These are phyloP conservation scores for Bruguiera sexangula DNA, from an alignment of 345 rosid genomes.

Conservation along the genomic window DNA sequence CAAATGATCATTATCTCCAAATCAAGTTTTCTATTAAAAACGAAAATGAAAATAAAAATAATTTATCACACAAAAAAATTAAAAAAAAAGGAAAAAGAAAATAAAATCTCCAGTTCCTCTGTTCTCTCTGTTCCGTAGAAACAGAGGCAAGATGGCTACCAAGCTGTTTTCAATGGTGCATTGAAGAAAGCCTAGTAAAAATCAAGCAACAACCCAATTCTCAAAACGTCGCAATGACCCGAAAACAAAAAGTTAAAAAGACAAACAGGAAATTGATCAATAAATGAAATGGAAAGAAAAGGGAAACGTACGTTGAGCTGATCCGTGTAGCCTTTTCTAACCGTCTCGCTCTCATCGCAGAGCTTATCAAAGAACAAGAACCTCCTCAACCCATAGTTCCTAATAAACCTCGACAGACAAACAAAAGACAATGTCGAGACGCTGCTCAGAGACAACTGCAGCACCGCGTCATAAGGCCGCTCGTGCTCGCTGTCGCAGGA, in stretches of 20 bases:
- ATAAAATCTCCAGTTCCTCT: too few relatives aligned
- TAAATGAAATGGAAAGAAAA: not conserved
- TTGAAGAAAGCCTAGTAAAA: not conserved
- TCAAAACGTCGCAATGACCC: not conserved
- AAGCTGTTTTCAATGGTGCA: not conserved
- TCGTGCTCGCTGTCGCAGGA: slow-evolving; percentile 66
- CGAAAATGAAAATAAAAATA: too few relatives aligned
- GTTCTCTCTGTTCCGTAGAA: not conserved
- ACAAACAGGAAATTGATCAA: not conserved
- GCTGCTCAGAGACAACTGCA: slow-evolving; percentile 79
- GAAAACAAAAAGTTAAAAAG: not conserved
- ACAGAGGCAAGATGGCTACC: not conserved
- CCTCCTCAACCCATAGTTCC: slow-evolving; percentile 61
- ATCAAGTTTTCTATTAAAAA: too few relatives aligned
- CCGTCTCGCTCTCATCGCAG: slow-evolving; percentile 82
- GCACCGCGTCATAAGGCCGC: slow-evolving; percentile 66
- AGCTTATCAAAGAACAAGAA: slow-evolving; percentile 94
- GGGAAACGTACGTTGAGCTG: slow-evolving; percentile 68
- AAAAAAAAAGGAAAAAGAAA: too few relatives aligned
- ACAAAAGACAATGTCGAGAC: slow-evolving; percentile 66
- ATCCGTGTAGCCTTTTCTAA: slow-evolving; percentile 56
- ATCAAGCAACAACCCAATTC: not conserved
- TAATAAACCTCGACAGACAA: slow-evolving; percentile 59
- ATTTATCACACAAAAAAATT: too few relatives aligned
- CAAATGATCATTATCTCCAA: too few relatives aligned